A percentile compares a stretch with the other conserved stretches of the same genome.
Evolutionary conservation across 176 grass and related monocot species (phyloP).

Genomic region (Zoysia japonica): DNA sequence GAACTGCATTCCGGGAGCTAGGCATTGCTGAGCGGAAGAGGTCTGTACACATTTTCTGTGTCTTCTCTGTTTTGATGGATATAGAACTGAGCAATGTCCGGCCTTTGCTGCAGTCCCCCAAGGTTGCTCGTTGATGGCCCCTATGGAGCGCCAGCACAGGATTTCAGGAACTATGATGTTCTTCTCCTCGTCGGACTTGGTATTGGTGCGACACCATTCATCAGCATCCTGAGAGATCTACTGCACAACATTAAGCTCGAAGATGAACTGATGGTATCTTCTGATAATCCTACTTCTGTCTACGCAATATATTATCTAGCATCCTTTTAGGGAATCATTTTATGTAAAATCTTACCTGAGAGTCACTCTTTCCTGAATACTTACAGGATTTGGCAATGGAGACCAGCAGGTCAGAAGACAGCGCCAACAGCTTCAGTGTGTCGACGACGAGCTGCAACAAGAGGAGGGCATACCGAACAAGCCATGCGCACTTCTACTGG

Average conservation of each 20-base stretch:
- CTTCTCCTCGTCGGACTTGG: conserved; percentile 77
- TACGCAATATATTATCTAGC: not conserved
- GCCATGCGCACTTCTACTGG: conserved; percentile 81
- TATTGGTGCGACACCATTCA: conserved; percentile 83
- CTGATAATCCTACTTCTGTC: too few relatives aligned
- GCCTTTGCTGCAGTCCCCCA: conserved; percentile 53
- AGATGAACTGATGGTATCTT: conserved; percentile 55
- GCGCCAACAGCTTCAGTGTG: conserved; percentile 44
- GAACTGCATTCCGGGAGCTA: conserved; percentile 57
- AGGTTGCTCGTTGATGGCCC: conserved; percentile 81
- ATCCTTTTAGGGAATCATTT: not conserved
- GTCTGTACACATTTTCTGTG: conserved; percentile 40
- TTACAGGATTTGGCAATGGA: conserved; percentile 63
- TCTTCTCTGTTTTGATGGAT: not conserved
- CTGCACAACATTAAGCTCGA: conserved; percentile 81
- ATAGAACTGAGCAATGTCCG: conserved; percentile 20
- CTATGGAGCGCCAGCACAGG: conserved; percentile 73
- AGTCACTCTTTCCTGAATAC: not conserved
- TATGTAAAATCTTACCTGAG: not conserved
- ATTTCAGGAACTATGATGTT: conserved; percentile 82
- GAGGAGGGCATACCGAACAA: conserved; percentile 58
- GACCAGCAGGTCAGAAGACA: conserved; percentile 64
- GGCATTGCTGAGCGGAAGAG: conserved; percentile 60
- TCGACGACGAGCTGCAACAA: conserved; percentile 54
- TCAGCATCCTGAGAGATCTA: conserved; percentile 81